These are phyloP conservation scores for Alternaria gansuensis DNA, from an alignment of 2,329 filamentous ascomycete genomes.

Conservation along the genomic window DNA sequence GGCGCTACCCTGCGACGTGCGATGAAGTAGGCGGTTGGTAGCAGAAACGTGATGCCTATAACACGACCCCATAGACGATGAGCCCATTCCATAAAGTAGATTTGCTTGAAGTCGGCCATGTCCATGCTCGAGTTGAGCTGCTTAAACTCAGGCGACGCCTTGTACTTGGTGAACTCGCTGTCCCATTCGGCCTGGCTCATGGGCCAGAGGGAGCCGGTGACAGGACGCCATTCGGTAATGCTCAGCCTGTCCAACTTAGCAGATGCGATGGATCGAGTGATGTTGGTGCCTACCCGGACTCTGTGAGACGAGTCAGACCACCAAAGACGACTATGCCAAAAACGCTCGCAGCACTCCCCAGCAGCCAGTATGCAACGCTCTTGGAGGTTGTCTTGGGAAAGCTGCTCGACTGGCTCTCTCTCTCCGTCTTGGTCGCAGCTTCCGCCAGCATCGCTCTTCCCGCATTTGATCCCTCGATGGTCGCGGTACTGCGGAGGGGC, in stretches of 20 bases:
- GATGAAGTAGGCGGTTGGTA: conserved; percentile 90
- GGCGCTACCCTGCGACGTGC: conserved; percentile 78
- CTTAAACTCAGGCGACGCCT: conserved; percentile 89
- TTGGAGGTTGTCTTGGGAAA: conserved; percentile 74
- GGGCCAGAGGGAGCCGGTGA: conserved; percentile 90
- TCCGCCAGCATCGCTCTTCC: conserved; percentile 27
- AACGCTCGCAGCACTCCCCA: conserved; percentile 89
- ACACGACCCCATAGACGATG: conserved; percentile 94
- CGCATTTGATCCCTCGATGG: conserved; percentile 25
- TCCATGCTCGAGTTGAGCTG: conserved; percentile 93
- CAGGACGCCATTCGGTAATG: conserved; percentile 98
- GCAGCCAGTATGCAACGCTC: conserved; percentile 86
- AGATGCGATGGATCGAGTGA: conserved; percentile 3
- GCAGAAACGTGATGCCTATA: conserved; percentile 86
- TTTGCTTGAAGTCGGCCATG: conserved; percentile 93
- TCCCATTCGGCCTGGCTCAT: conserved; percentile 84
- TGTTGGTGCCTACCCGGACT: conserved; percentile 77
- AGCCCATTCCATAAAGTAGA: conserved; percentile 99
- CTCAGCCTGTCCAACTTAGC: conserved; percentile 71
- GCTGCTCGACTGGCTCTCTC: conserved; percentile 36
- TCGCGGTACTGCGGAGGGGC: conserved; percentile 37
- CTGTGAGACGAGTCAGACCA: conserved; percentile 89
- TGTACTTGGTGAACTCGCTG: conserved; percentile 91
- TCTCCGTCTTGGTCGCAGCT: conserved; percentile 22
- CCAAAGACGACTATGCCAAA: conserved; percentile 98